Evolutionary conservation across 495 filamentous ascomycete species (phyloP).

Genomic region (Parachaetomium inaequale): DNA sequence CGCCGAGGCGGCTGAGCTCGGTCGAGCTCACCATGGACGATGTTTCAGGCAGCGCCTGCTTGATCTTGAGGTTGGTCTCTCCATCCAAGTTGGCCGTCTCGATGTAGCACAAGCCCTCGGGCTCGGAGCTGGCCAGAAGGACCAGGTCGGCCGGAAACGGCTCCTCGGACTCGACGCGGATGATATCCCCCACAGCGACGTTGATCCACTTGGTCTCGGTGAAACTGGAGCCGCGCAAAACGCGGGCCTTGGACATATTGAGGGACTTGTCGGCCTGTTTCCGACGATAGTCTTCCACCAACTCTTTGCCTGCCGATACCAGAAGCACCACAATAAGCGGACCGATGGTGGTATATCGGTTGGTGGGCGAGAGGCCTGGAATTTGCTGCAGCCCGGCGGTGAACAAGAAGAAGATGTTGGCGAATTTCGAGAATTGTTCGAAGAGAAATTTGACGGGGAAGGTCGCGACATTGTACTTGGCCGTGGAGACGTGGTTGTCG

Average conservation of each 20-base stretch:
- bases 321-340: conserved; percentile 84
- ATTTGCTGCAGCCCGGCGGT: conserved; percentile 95
- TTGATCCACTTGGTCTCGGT: conserved; percentile 88
- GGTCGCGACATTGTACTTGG: conserved; percentile 95
- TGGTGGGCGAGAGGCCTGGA: conserved; percentile 89
- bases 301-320: conserved; percentile 91
- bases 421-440: conserved; percentile 99
- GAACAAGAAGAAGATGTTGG: conserved; percentile 99
- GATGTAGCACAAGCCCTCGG: conserved; percentile 97
- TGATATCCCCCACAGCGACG: conserved; percentile 88
- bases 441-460: conserved; percentile 97
- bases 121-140: conserved; percentile 89
- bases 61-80: conserved; percentile 98
- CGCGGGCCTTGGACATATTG: conserved; percentile 82
- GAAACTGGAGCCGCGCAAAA: conserved; percentile 81
- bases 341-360: conserved; percentile 91
- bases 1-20: conserved; percentile 82
- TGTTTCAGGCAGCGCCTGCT: conserved; percentile 95
- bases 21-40: conserved; percentile 78
- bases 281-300: conserved; percentile 90
- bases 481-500: conserved; percentile 94
- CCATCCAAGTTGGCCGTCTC: conserved; percentile 98
- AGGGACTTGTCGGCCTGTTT: conserved; percentile 81
- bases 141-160: conserved; percentile 95
- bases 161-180: conserved; percentile 92